A percentile compares a stretch with the other conserved stretches of the same genome.
phyloP scores from a whole-genome alignment of 2,329 filamentous ascomycete genomes.

The Penicillium digitatum region DNA sequence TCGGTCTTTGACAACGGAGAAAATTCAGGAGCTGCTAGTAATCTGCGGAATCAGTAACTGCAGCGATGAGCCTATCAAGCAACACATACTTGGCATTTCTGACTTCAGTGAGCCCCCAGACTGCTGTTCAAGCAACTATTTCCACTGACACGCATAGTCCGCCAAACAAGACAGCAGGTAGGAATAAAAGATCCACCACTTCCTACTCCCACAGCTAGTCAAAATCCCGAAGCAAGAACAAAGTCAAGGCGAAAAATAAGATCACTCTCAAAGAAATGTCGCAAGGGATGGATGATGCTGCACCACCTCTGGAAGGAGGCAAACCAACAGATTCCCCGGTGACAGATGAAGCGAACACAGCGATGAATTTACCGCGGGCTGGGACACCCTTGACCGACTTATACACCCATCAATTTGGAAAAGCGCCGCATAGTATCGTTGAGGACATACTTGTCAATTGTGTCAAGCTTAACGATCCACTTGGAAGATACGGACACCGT shows the following conservation, averaged over 20 bases:
- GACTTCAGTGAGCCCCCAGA: background rate
- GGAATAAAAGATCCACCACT: conserved; percentile 8
- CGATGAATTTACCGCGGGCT: no score
- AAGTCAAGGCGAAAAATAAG: background rate
- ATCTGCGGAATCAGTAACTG: conserved; percentile 1
- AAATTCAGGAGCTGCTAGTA: conserved; percentile 3
- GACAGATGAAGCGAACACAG: no score
- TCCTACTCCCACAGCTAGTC: conserved; percentile 7
- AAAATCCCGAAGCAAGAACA: background rate
- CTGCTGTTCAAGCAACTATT: background rate
- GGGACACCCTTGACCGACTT: no score
- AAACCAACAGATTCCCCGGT: no score
- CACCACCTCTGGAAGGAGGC: no score
- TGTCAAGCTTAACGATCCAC: no score
- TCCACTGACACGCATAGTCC: conserved; percentile 3
- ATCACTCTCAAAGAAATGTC: background rate
- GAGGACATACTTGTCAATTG: no score
- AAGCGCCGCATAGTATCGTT: no score
- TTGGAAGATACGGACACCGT: no score
- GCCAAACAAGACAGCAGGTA: conserved; percentile 1
- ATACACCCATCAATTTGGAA: no score
- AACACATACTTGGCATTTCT: conserved; percentile 7
- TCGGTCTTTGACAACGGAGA: conserved; percentile 1
- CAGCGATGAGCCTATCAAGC: conserved; percentile 2
- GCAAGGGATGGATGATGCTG: background rate